A percentile compares a stretch with the other conserved stretches of the same genome.
Evolutionary conservation across 2,329 filamentous ascomycete species (phyloP).

Genomic region (Arthrobotrys entomopaga): DNA sequence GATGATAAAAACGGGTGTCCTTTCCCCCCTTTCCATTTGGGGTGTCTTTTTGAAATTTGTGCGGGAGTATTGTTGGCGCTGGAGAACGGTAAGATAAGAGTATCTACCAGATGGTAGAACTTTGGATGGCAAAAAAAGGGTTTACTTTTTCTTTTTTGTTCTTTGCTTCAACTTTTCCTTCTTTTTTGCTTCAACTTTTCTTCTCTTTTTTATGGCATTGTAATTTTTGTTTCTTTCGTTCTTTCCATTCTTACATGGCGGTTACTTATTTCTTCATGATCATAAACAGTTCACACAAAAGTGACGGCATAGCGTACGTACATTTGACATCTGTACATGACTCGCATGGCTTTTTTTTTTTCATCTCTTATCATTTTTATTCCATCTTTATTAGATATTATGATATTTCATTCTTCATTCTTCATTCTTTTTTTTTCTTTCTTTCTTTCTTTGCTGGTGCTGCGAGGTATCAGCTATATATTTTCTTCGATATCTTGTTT

Average conservation of each 20-base stretch:
- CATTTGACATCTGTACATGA: background rate
- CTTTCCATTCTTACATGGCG: background rate
- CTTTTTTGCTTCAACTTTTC: slow-evolving; percentile 13
- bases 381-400: background rate
- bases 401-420: background rate
- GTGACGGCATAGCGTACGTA: slow-evolving; percentile 8
- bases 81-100: background rate
- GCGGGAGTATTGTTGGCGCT: background rate
- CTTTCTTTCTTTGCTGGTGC: background rate
- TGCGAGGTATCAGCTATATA: too few species aligned
- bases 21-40: background rate
- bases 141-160: too few species aligned
- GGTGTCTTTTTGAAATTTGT: background rate
- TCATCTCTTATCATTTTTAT: background rate
- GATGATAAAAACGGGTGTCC: too few species aligned
- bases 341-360: background rate
- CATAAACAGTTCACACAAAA: background rate
- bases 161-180: background rate
- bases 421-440: background rate
- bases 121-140: background rate
- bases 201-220: slow-evolving; percentile 26
- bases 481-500: background rate
- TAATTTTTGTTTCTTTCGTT: slow-evolving; percentile 23
- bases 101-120: background rate
- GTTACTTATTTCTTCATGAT: background rate